These are phyloP conservation scores for Leishmania tropica DNA, from an alignment of 208 protist species.

Conservation along the genomic window DNA sequence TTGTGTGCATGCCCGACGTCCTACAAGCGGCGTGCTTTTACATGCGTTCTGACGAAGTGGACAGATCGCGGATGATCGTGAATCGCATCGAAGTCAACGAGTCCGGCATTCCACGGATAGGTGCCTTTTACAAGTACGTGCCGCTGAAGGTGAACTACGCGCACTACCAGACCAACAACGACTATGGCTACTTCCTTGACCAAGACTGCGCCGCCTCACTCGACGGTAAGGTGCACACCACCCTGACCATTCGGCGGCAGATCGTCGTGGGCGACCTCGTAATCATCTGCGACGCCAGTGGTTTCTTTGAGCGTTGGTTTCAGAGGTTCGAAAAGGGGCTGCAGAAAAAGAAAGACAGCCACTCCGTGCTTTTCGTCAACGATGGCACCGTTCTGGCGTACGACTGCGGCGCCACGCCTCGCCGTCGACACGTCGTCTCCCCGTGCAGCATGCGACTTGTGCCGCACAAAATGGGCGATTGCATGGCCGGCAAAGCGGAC, in stretches of 20 bases:
- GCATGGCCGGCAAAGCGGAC: constrained; percentile 1
- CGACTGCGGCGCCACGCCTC: constrained; percentile 9
- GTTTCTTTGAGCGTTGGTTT: constrained; percentile 47
- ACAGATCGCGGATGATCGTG: constrained; percentile 8
- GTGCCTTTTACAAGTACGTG: not conserved
- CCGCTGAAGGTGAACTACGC: constrained; percentile 7
- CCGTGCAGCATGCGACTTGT: constrained; percentile 5
- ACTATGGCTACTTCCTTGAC: constrained; percentile 24
- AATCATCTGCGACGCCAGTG: constrained; percentile 36
- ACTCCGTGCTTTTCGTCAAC: constrained; percentile 44
- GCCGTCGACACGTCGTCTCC: not conserved
- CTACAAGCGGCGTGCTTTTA: constrained; percentile 17
- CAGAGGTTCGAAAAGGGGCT: constrained; percentile 33
- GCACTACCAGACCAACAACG: constrained; percentile 4
- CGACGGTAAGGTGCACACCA: constrained; percentile 1
- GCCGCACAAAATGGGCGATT: not conserved
- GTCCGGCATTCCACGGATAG: not conserved
- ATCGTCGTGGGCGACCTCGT: constrained; percentile 1
- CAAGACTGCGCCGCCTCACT: constrained; percentile 3
- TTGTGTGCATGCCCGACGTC: constrained; percentile 20
- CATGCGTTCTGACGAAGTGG: constrained; percentile 16
- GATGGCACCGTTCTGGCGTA: constrained; percentile 38
- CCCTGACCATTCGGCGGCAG: constrained; percentile 32
- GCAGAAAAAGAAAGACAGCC: constrained; percentile 43
- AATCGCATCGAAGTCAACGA: constrained; percentile 11